Evolutionary conservation across 1,139 yeast genomes (phyloP), one percentile per base, ranked within the genome.

Genomic region (Yamadazyma spencermartinsiae): DNA sequence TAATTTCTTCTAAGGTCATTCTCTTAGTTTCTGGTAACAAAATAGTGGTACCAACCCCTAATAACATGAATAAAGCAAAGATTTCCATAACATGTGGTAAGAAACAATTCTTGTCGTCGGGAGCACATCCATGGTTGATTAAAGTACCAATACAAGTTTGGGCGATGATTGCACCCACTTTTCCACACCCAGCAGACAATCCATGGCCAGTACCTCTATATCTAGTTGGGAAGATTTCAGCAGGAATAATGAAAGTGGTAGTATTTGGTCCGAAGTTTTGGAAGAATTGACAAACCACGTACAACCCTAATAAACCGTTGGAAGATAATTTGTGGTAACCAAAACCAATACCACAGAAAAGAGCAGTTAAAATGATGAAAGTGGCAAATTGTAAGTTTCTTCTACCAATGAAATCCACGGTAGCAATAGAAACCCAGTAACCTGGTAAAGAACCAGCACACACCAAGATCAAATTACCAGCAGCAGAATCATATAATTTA

Each of bases 201-300:
- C 98, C 98, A 62, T 92, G 98, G 40, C 98, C 97, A 51, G 97
- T 83, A 32, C 98, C 92, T 80, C 98, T 87, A 72, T 89, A 88
- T 69, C 95, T 80, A 36, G 98, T 92, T 61, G 98, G 98, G 87
- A 76, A 92, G 58, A 82, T 77, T 74, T 92, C 98, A 65, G 98
- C 98, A 36, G 98, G 98, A 55, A 88, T 80, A 56, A 92, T 79
- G 68, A 92, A 92, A 42, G 98, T 92, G 36, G 98, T 94, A 44
- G 90, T 79, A 76, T 92, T 92, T 60, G 98, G 98, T 60, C 96
- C 96, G 54, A 86, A 87, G 65, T 87, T 86, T 65, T 82, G 81
- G 82, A 87, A 87, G 61, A 87, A 84, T 70, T 86, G 94, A 49
- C 83, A 79, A 44, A 86, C 61, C 51, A 86, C 80, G 71, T 84